Evolutionary conservation across 2,329 filamentous ascomycete genomes (phyloP).

Genomic region (Botrytis porri): DNA sequence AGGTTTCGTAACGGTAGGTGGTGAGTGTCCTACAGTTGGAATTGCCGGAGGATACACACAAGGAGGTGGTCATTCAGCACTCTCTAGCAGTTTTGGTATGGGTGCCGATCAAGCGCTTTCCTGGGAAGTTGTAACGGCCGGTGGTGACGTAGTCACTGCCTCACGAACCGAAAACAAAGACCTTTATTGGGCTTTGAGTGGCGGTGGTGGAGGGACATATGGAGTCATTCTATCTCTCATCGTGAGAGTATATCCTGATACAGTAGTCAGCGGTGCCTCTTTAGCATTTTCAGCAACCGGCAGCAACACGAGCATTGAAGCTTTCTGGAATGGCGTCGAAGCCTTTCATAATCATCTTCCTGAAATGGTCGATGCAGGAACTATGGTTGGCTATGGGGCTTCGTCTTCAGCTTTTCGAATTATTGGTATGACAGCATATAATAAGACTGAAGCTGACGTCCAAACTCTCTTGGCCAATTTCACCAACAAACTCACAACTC

Average conservation of each 20-base stretch:
- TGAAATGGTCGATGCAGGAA: constrained; percentile 48
- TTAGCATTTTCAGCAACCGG: constrained; percentile 43
- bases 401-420: constrained; percentile 48
- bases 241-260: constrained; percentile 48
- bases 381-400: constrained; percentile 49
- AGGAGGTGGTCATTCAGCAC: constrained; percentile 56
- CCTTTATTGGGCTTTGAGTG: constrained; percentile 61
- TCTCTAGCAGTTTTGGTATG: constrained; percentile 55
- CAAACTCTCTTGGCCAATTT: constrained; percentile 48
- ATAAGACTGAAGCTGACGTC: constrained; percentile 44
- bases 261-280: constrained; percentile 44
- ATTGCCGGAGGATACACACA: constrained; percentile 58
- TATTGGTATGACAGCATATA: constrained; percentile 47
- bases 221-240: constrained; percentile 56
- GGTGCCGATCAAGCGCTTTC: constrained; percentile 57
- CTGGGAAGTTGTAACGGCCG: constrained; percentile 53
- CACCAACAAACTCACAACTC: constrained; percentile 41
- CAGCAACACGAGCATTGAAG: constrained; percentile 37
- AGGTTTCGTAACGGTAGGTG: constrained; percentile 48
- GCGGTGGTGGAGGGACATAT: constrained; percentile 59
- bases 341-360: constrained; percentile 47
- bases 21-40: constrained; percentile 56
- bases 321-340: constrained; percentile 49
- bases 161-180: constrained; percentile 49
- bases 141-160: constrained; percentile 49